Percentiles rank a stretch among this genome's conserved stretches.
phyloP scores from a whole-genome alignment of 164 flowering plant species.

The Taxillus chinensis region DNA sequence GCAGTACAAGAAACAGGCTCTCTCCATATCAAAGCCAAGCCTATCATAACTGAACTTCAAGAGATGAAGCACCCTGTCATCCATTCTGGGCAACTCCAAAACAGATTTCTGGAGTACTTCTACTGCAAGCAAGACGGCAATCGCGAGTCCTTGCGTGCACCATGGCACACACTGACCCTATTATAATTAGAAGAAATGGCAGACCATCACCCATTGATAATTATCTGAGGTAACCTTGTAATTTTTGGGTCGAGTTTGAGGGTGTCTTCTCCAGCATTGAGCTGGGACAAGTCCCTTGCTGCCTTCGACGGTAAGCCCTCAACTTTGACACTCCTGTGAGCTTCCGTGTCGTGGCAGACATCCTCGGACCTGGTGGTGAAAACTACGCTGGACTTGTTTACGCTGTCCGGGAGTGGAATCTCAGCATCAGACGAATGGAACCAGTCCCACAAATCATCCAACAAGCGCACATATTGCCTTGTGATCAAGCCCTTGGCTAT shows the following conservation, averaged over 20 bases:
- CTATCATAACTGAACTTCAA: slow-evolving; percentile 12
- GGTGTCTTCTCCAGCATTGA: slow-evolving; percentile 3
- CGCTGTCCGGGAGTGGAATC: neutral
- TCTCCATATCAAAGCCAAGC: neutral
- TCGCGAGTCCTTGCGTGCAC: neutral
- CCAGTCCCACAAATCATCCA: slow-evolving; percentile 9
- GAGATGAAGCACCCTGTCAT: neutral
- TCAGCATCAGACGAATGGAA: neutral
- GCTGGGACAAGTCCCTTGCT: neutral
- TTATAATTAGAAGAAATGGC: neutral
- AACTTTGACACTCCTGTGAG: slow-evolving; percentile 1
- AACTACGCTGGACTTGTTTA: slow-evolving; percentile 3
- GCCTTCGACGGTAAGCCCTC: neutral
- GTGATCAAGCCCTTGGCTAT: neutral
- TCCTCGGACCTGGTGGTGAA: slow-evolving; percentile 8
- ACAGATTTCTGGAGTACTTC: neutral
- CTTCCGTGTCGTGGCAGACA: slow-evolving; percentile 3
- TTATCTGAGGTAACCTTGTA: neutral
- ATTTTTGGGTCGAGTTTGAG: neutral
- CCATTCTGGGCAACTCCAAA: slow-evolving; percentile 10
- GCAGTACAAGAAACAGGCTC: slow-evolving; percentile 7
- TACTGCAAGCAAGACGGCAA: neutral
- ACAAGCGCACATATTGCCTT: slow-evolving; percentile 6
- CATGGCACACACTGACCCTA: neutral
- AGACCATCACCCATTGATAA: neutral